phyloP scores from a whole-genome alignment of 2,329 filamentous ascomycete species.

The Talaromyces amestolkiae region DNA sequence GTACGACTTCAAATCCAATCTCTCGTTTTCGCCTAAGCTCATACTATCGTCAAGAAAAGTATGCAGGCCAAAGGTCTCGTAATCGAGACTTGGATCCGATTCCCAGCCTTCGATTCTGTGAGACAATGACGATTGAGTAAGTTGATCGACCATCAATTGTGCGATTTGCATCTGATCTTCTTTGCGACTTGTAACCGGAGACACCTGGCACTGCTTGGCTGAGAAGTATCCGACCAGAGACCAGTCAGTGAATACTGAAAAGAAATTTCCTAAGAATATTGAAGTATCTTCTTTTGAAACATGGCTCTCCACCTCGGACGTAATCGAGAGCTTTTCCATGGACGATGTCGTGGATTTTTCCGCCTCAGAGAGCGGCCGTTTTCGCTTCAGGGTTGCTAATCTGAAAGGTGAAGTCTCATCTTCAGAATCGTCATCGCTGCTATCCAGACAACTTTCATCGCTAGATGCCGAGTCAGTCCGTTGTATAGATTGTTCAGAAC shows the following conservation, averaged over 20 bases:
- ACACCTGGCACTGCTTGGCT: conserved; percentile 30
- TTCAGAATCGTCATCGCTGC: conserved; percentile 23
- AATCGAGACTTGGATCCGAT: conserved; percentile 30
- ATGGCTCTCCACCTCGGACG: conserved; percentile 23
- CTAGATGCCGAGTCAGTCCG: conserved; percentile 31
- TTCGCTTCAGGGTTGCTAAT: conserved; percentile 32
- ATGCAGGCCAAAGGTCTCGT: conserved; percentile 26
- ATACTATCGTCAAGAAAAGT: conserved; percentile 30
- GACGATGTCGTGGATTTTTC: conserved; percentile 31
- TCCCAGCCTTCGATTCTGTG: conserved; percentile 32
- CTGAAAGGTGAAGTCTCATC: conserved; percentile 23
- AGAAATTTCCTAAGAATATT: conserved; percentile 38
- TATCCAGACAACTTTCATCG: conserved; percentile 26
- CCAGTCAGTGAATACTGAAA: conserved; percentile 42
- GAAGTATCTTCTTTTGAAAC: conserved; percentile 31
- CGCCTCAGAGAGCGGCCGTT: conserved; percentile 34
- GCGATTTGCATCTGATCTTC: conserved; percentile 41
- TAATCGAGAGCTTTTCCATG: conserved; percentile 27
- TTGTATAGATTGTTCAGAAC: neutral
- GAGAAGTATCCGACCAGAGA: conserved; percentile 42
- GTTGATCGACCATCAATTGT: conserved; percentile 43
- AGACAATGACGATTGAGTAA: conserved; percentile 45
- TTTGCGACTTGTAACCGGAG: conserved; percentile 33
- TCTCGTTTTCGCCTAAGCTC: conserved; percentile 31
- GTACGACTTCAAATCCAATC: conserved; percentile 38